Evolutionary conservation across 2,329 filamentous ascomycete genomes (phyloP).

Genomic region (Claviceps africana): DNA sequence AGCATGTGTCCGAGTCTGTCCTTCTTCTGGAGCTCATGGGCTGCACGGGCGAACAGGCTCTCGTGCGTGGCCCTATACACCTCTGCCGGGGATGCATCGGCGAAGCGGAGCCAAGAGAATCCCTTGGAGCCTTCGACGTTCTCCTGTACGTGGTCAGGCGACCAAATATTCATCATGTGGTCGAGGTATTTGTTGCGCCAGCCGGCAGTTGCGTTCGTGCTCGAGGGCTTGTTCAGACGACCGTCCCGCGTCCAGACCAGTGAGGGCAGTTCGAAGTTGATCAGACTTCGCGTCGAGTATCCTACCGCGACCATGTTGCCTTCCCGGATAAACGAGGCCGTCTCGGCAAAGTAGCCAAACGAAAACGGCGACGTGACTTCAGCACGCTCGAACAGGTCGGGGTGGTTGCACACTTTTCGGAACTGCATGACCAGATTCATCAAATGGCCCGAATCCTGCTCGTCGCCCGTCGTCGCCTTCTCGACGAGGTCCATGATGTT

Average conservation of each 20-base stretch:
- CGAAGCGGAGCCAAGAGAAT: constrained; percentile 86
- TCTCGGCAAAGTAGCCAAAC: constrained; percentile 81
- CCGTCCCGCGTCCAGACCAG: constrained; percentile 73
- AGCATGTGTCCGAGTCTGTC: constrained; percentile 53
- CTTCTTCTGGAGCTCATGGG: constrained; percentile 39
- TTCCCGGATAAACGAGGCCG: constrained; percentile 86
- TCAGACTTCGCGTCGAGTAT: constrained; percentile 77
- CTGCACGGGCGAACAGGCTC: constrained; percentile 60
- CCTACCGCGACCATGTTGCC: constrained; percentile 64
- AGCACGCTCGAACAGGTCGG: constrained; percentile 88
- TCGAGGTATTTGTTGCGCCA: constrained; percentile 65
- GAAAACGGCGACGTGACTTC: constrained; percentile 81
- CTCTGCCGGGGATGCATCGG: constrained; percentile 62
- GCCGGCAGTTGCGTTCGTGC: constrained; percentile 60
- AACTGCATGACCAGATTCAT: constrained; percentile 99
- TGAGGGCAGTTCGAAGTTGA: constrained; percentile 71
- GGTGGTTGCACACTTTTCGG: constrained; percentile 97
- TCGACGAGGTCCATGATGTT: constrained; percentile 98
- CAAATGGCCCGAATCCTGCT: constrained; percentile 84
- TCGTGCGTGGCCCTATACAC: constrained; percentile 54
- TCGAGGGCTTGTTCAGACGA: constrained; percentile 58
- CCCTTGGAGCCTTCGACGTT: constrained; percentile 46
- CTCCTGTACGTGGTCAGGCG: constrained; percentile 58
- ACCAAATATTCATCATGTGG: constrained; percentile 84
- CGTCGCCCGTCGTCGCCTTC: constrained; percentile 86